Percentiles rank a stretch among this genome's conserved stretches.
phyloP scores from a whole-genome alignment of 2,329 filamentous ascomycete genomes.

The Fusarium chuoi region DNA sequence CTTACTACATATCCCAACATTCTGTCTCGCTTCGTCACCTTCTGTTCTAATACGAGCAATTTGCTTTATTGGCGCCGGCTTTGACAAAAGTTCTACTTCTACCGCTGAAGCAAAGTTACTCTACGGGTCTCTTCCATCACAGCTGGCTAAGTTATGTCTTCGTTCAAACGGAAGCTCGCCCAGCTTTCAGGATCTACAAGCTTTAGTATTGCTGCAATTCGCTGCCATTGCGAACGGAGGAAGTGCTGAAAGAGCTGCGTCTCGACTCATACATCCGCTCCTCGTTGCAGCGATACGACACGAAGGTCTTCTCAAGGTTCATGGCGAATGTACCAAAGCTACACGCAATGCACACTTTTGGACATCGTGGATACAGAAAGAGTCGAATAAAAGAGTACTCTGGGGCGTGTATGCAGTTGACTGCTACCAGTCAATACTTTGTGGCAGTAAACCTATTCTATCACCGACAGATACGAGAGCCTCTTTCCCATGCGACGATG shows the following conservation, averaged over 20 bases:
- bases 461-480: background rate
- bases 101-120: background rate
- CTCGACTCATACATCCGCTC: background rate
- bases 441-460: background rate
- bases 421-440: background rate
- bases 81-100: background rate
- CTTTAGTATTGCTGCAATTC: background rate
- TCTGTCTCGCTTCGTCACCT: background rate
- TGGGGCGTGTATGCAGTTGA: background rate
- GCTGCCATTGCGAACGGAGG: background rate
- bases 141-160: background rate
- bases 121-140: background rate
- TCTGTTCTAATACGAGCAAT: background rate
- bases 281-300: background rate
- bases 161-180: background rate
- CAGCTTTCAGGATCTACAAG: background rate
- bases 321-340: background rate
- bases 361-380: background rate
- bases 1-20: background rate
- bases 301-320: background rate
- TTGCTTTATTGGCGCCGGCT: background rate
- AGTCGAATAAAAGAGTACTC: background rate
- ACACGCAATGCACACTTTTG: background rate
- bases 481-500: background rate
- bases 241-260: background rate